phyloP scores from a whole-genome alignment of 345 rosid species.

The Anacardium occidentale region DNA sequence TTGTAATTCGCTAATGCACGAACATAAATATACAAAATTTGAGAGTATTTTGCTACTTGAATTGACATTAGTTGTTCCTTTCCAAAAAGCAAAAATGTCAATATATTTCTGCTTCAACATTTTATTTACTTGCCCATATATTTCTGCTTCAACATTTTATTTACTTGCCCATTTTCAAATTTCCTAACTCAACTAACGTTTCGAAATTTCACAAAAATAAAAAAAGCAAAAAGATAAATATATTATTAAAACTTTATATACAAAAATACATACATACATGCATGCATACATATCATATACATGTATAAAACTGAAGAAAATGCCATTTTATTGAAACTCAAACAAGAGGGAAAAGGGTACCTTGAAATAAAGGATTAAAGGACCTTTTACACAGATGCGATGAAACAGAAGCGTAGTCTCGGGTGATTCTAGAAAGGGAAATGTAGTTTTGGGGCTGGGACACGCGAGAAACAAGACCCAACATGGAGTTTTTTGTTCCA shows the following conservation, averaged over 20 bases:
- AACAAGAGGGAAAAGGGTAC: constrained; percentile 28
- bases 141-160: neutral
- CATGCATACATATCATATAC: no score
- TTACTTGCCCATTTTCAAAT: neutral
- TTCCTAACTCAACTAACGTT: neutral
- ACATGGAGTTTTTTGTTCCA: constrained; percentile 14
- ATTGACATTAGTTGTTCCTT: neutral
- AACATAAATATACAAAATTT: neutral
- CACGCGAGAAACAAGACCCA: constrained; percentile 29
- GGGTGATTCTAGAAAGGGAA: constrained; percentile 13
- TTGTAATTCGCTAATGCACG: neutral
- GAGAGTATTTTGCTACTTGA: neutral
- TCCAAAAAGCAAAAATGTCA: neutral
- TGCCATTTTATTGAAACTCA: neutral
- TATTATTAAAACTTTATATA: neutral
- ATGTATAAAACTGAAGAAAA: neutral
- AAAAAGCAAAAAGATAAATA: neutral
- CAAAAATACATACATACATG: no score
- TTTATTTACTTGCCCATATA: neutral
- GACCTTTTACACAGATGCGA: constrained; percentile 24
- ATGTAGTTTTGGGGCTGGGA: constrained; percentile 21
- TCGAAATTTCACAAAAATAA: neutral
- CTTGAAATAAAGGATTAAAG: constrained; percentile 37
- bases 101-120: neutral
- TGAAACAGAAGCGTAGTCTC: constrained; percentile 30